Conservation (phyloP, 768 basidiomycete species). For the Mycena leptocephala region DNA sequence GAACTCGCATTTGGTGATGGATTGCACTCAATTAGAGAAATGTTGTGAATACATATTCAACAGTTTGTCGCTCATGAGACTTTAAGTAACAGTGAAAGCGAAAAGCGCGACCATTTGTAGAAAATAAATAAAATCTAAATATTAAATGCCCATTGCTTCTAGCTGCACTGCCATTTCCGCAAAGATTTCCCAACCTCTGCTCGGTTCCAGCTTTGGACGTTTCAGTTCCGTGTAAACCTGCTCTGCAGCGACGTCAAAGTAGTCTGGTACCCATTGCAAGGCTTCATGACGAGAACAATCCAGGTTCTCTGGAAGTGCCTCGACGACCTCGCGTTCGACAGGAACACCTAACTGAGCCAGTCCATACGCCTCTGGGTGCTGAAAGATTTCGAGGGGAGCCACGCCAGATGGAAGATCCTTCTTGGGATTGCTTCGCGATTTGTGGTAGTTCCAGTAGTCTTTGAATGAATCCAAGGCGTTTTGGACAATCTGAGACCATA, state of each 20-base stretch:
- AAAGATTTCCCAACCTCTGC: slow-evolving; percentile 19
- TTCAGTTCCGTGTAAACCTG: slow-evolving; percentile 3
- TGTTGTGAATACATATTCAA: too few species aligned
- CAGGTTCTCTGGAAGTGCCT: not conserved
- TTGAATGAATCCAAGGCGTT: slow-evolving; percentile 35
- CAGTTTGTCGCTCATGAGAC: too few species aligned
- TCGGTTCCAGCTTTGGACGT: not conserved
- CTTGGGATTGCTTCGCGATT: not conserved
- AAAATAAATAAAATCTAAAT: too few species aligned
- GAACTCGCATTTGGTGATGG: slow-evolving; percentile 77
- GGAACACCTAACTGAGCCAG: not conserved
- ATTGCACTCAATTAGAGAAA: too few species aligned
- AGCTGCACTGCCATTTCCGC: not conserved
- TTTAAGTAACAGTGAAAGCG: too few species aligned
- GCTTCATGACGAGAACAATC: slow-evolving; percentile 5
- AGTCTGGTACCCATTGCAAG: slow-evolving; percentile 16
- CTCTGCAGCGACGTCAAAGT: not conserved
- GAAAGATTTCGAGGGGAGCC: slow-evolving; percentile 5
- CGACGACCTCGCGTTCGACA: slow-evolving; percentile 1
- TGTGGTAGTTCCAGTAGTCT: slow-evolving; percentile 41
- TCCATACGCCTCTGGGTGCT: slow-evolving; percentile 18
- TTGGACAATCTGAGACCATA: slow-evolving; percentile 44
- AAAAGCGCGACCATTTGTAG: too few species aligned
- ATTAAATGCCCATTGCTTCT: too few species aligned
- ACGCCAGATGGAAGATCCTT: slow-evolving; percentile 17